Evolutionary conservation across 345 rosid species (phyloP), one percentile per base, ranked within the genome.

Genomic region (Arabidopsis arenosa): DNA sequence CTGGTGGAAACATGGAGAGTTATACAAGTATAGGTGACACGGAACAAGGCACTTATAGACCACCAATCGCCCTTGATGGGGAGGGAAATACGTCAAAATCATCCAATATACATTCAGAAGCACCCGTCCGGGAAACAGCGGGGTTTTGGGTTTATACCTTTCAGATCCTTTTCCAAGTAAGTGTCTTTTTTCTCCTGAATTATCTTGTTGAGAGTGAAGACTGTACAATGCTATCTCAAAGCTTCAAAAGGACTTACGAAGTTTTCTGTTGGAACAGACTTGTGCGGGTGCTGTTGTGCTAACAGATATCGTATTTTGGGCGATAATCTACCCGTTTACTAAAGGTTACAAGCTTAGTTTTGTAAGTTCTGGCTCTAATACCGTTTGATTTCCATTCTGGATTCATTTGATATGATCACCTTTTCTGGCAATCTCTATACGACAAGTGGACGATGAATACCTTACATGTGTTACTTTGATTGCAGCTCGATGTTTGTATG

Each of bases 301-400:
- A 43, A 95, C 98, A 7, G 99, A 92, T 78, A 41, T 72, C 8
- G 91, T 95, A 65, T 95, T 95, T 84, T 95, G 99, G 99, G 81
- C 70, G 72, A 2, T 95, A 45, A 66, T 95, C 71, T 92, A 85
- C 83, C 97, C 98, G 2, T 83, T 87, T 78, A 76, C 93, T 39
- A 5, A 66, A 66, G 85, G 83, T 79, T 85, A 59, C 73, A 68
- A 13, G 28, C 84, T 95, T 57, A 79, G 82, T 81, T 76, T 83
- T 84, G 99, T 92, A 87, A 90, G 99, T 89, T 62, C 2, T 61
- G 26, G 5, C 64, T 60, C 77, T 65, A 33, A 11, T 65, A 17
- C 9, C 6, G 18, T 30, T 37, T 61, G 60, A 14, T 35, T 43
- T 28, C 9, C 3, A 2, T 37, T 35, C 65, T 57, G 8, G 21